Evolutionary conservation across 306 rosid genomes (phyloP), one percentile per base, ranked within the genome.

Genomic region (Casuarina equisetifolia): DNA sequence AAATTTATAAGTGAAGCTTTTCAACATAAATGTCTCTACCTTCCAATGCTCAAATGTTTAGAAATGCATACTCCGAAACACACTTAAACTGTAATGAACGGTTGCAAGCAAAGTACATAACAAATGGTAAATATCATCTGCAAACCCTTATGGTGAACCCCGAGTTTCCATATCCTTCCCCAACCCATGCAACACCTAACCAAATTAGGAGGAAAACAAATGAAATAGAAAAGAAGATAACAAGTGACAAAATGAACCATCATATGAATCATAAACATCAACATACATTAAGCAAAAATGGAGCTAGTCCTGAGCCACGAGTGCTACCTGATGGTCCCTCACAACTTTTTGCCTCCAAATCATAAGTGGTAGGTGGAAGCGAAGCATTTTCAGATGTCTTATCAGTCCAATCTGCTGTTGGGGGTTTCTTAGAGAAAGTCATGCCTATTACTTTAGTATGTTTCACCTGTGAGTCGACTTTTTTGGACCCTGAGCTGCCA

Each of bases 311-410:
- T 38, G 39, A 64, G 45, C 70, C 48, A 3, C 68, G 70, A 76
- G 46, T 69, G 66, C 48, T 73, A 91, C 97, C 97, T 91, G 89
- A 61, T 74, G 75, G 57, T 79, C 83, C 88, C 68, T 83, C 84
- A 73, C 10, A 53, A 69, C 73, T 66, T 66, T 83, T 80, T 74
- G 82, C 74, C 7, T 55, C 85, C 70, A 73, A 32, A 80, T 79
- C 45, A 58, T 82, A 78, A 74, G 71, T 63, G 45, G 76, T 39
- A 74, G 82, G 83, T 74, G 58, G 59, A 63, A 66, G 73, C 15
- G 78, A 48, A 83, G 69, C 10, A 52, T 77, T 82, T 72, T 77
- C 76, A 73, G 81, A 80, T 53, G 66, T 75, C 79, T 63, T 17
- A 51, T 80, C 80, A 36, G 72, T 73, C 85, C 59, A 83, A 39